These are phyloP conservation scores for Cercospora sp. DNA, from an alignment of 2,329 filamentous ascomycete genomes.

Conservation along the genomic window DNA sequence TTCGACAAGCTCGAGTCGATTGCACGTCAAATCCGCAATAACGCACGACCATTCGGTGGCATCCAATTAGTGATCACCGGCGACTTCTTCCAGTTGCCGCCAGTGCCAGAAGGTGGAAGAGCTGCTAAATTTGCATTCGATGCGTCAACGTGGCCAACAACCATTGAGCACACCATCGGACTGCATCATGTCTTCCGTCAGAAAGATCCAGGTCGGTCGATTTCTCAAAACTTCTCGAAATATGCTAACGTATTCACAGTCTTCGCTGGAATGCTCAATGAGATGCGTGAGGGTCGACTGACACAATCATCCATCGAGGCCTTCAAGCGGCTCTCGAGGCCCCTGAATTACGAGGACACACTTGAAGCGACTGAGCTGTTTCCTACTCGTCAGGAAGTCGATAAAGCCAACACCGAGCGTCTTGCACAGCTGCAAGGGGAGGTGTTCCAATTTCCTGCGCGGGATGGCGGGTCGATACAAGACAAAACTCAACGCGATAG, in stretches of 20 bases:
- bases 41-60: conserved; percentile 88
- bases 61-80: conserved; percentile 95
- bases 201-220: conserved; percentile 66
- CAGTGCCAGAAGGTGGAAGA: conserved; percentile 76
- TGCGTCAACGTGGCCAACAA: conserved; percentile 85
- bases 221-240: not conserved
- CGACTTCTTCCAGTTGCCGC: conserved; percentile 96
- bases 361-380: conserved; percentile 89
- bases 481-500: conserved; percentile 72
- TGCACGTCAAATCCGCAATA: conserved; percentile 81
- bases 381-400: conserved; percentile 85
- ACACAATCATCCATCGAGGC: conserved; percentile 71
- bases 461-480: conserved; percentile 67
- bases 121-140: conserved; percentile 90
- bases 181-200: conserved; percentile 96
- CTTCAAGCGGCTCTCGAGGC: conserved; percentile 72
- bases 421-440: conserved; percentile 72
- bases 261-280: conserved; percentile 94
- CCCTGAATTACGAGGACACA: conserved; percentile 69
- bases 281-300: conserved; percentile 89
- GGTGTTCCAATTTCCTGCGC: conserved; percentile 66
- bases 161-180: conserved; percentile 92
- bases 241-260: conserved; percentile 48
- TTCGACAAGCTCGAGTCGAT: conserved; percentile 95
- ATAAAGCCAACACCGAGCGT: conserved; percentile 75